Conservation (phyloP, 352 stramenopile species). For the Pythium volutum region DNA sequence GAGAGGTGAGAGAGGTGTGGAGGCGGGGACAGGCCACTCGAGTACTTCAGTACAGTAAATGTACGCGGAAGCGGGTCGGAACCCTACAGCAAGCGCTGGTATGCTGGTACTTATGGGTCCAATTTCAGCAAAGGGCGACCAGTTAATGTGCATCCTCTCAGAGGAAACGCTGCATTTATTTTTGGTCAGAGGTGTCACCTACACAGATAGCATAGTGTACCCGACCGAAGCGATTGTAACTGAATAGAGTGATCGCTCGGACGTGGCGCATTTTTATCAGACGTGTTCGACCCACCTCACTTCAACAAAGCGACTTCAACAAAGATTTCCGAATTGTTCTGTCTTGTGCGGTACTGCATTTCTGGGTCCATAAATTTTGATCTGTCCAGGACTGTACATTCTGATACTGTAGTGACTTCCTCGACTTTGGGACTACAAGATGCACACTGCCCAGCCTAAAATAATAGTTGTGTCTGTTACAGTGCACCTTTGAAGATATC, state of each 20-base stretch:
- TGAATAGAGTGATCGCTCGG: neutral
- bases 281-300: neutral
- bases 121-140: neutral
- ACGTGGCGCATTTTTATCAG: constrained; percentile 4
- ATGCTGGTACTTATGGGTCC: neutral
- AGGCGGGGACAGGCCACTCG: too few species aligned
- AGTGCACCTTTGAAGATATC: constrained; percentile 25
- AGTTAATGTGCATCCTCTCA: neutral
- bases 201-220: too few species aligned
- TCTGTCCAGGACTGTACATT: neutral
- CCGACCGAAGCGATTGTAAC: neutral
- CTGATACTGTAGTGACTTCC: constrained; percentile 6
- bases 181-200: too few species aligned
- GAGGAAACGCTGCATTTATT: too few species aligned
- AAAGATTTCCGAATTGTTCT: neutral
- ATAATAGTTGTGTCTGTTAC: neutral
- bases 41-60: neutral
- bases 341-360: constrained; percentile 1
- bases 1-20: neutral
- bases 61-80: neutral
- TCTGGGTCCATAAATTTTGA: neutral
- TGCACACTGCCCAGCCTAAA: neutral
- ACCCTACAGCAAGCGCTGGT: neutral
- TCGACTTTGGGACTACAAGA: neutral
- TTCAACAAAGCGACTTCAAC: constrained; percentile 12